Base-by-base conservation (phyloP, 2,329 filamentous ascomycete genomes). In the Dactylellina sp. region DNA sequence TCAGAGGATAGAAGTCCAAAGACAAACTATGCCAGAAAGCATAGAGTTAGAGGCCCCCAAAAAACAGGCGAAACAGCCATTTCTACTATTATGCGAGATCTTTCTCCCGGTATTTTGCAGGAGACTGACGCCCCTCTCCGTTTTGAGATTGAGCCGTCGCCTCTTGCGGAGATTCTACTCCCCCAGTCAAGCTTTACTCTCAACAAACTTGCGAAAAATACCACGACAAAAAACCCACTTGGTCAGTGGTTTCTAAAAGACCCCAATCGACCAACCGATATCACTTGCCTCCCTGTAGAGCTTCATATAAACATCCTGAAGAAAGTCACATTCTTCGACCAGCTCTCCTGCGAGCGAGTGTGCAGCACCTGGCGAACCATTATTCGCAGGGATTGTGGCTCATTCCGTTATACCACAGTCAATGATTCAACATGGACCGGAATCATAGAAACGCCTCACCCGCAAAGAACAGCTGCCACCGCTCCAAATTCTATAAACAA, bases 341-440 rank as follows among this genome's bases (percentile, higher is more conserved):
- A 74, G 22, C 32, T 74, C 22, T 16, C 57, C n/a, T 74, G 70
- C 35, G 70, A 74, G 20, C 25, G 61, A 39, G 70, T 66, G 1
- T 74, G 61, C n/a, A 66, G 40, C 2, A 74, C 70, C 11, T 74
- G 70, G 70, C 61, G 70, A 14, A 66, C 61, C 11, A 65, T 74
- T 4, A 66, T 74, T 35, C 61, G 61, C 7, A 55, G 70, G 2
- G 70, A 74, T 18, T 74, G 70, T 42, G 53, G 47, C 7, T 24
- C 39, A 0, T 74, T 74, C 28, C 37, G 70, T 9, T 74, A 74
- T 35, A 66, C 61, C 16, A 25, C 53, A n/a, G 61, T 74, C 39
- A 49, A 74, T 32, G 61, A 66, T 39, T 56, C 61, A 7, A n/a
- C 7, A 4, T 62, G 49, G 28, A 66, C 46, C 16, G 55, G 61